Conservation (phyloP, 169 alveolate species). For the Ichthyophthirius multifiliis region DNA sequence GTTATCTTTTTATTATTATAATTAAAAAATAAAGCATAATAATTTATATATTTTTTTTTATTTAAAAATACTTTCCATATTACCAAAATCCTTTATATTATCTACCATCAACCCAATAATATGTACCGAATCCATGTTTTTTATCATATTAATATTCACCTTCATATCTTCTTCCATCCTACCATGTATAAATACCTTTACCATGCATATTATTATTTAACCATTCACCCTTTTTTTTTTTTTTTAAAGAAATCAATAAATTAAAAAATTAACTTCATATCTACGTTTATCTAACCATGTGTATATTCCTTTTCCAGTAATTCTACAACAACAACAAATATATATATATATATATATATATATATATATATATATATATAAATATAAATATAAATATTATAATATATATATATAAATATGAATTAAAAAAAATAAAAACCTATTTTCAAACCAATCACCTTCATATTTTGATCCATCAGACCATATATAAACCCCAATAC, state of each 20-base stretch:
- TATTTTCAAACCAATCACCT: constrained; percentile 69
- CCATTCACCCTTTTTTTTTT: constrained; percentile 39
- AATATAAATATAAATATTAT: too few species aligned
- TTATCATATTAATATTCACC: constrained; percentile 71
- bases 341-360: too few species aligned
- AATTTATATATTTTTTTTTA: too few species aligned
- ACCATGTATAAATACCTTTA: constrained; percentile 70
- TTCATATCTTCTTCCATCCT: constrained; percentile 88
- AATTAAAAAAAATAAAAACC: too few species aligned
- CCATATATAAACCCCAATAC: constrained; percentile 34
- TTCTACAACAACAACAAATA: too few species aligned
- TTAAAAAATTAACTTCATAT: constrained; percentile 70
- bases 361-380: too few species aligned
- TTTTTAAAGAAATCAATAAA: not conserved
- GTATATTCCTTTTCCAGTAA: constrained; percentile 45
- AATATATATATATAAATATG: too few species aligned
- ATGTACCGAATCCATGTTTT: constrained; percentile 74
- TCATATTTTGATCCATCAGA: constrained; percentile 62
- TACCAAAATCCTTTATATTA: constrained; percentile 39
- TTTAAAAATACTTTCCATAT: constrained; percentile 14
- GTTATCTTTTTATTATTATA: not conserved
- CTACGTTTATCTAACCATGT: constrained; percentile 56
- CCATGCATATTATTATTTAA: constrained; percentile 62
- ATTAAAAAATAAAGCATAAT: not conserved
- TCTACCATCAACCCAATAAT: constrained; percentile 79